Percentiles rank a stretch among this genome's conserved stretches.
Evolutionary conservation across 2,329 filamentous ascomycete species (phyloP).

Genomic region (Phaeosphaeriaceae sp.): DNA sequence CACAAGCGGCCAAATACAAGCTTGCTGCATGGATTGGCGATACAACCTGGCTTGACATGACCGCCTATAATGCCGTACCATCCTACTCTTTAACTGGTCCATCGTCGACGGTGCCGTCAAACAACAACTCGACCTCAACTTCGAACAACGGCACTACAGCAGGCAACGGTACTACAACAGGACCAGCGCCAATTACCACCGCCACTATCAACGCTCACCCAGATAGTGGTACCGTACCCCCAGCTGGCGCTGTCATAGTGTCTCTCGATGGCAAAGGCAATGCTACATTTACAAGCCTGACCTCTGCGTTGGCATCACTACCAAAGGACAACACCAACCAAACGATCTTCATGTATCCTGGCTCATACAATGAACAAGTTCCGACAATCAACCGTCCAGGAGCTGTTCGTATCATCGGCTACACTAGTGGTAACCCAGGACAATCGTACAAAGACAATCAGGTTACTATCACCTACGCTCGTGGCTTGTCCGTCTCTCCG

Average conservation of each 20-base stretch:
- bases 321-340: constrained; percentile 52
- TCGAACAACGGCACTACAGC: not conserved
- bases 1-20: constrained; percentile 46
- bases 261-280: constrained; percentile 42
- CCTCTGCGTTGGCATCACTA: constrained; percentile 46
- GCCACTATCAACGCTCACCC: constrained; percentile 48
- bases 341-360: constrained; percentile 67
- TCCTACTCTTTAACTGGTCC: constrained; percentile 24
- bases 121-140: constrained; percentile 17
- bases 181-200: constrained; percentile 31
- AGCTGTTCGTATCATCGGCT: constrained; percentile 64
- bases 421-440: constrained; percentile 57
- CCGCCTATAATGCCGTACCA: constrained; percentile 49
- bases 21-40: constrained; percentile 51
- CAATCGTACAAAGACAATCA: constrained; percentile 61
- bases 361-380: constrained; percentile 67
- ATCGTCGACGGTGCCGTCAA: constrained; percentile 5
- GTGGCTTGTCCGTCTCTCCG: constrained; percentile 52
- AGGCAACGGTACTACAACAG: not conserved
- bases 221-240: constrained; percentile 52
- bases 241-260: constrained; percentile 53
- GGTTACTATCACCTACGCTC: constrained; percentile 58
- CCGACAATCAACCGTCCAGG: constrained; percentile 58
- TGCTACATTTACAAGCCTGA: constrained; percentile 44
- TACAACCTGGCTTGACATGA: constrained; percentile 54